Base-by-base conservation (phyloP, 2,329 filamentous ascomycete genomes). In the Neofusicoccum cordaticola region DNA sequence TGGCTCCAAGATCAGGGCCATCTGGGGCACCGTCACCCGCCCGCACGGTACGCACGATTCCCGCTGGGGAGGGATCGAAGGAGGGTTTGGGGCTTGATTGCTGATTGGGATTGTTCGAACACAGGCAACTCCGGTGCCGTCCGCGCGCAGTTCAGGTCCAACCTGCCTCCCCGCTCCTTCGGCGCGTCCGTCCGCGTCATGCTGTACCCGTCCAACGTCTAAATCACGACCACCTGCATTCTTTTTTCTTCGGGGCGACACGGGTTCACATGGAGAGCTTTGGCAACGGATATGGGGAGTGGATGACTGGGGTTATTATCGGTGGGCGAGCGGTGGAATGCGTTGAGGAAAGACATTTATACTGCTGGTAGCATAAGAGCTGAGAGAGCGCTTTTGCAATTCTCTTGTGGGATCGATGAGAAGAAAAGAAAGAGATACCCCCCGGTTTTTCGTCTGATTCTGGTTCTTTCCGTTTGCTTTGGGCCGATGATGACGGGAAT, bases 191-290 rank as follows among this genome's bases (percentile, higher is more conserved):
- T 96, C 85, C 90, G 93, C 84, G 88, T 97, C 84, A 97, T 97
- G 93, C 87, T 97, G 83, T 97, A 97, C 88, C 93, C 93, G 83
- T 96, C 92, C 79, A 93, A 92, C 85, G 95, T 97, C 90, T 97
- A 94, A 90, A 58, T 48, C 37, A 39, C 37, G 9, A 4, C 37
- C 4, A 31, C 27, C 6, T 7, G 27, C 27, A 31, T 31, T 31
- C 27, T 31, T 6, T 31, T 31, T 31, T 31, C 27, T 31, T 31
- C 27, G 27, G 27, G 27, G 27, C 27, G 27, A 31, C 27, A 31
- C 27, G 27, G 27, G 6, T 31, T 31, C 27, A 31, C 27, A 31
- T 31, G 27, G 27, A 31, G 27, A 7, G 27, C 7, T 31, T 31
- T 31, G 27, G 7, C 27, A 31, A 31, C 27, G 4, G 13, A 45